A percentile compares a stretch with the other conserved stretches of the same genome.
Conservation (phyloP, 257 asterid genomes). For the Phtheirospermum japonicum region DNA sequence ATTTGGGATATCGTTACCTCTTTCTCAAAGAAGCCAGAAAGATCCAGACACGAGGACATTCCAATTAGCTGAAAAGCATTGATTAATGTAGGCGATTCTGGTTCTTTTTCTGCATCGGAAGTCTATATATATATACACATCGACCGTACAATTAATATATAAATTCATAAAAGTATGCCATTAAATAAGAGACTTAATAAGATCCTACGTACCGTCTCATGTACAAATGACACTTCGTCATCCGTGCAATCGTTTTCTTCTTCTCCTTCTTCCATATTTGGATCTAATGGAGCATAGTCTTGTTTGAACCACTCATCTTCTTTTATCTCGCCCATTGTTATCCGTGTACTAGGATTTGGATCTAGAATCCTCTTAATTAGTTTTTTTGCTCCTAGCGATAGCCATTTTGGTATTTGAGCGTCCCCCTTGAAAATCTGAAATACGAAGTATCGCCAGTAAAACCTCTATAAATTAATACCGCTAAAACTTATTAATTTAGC, state of each 20-base stretch:
- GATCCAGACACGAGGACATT: slow-evolving; percentile 90
- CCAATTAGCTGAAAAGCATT: slow-evolving; percentile 93
- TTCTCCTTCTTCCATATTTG: slow-evolving; percentile 47
- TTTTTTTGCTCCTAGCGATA: slow-evolving; percentile 78
- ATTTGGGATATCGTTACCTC: slow-evolving; percentile 47
- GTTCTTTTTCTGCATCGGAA: slow-evolving; percentile 55
- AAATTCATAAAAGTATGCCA: not conserved
- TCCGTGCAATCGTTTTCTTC: slow-evolving; percentile 47
- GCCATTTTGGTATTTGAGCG: slow-evolving; percentile 85
- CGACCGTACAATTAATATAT: slow-evolving; percentile 8
- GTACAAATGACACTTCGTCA: slow-evolving; percentile 48
- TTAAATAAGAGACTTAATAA: slow-evolving; percentile 19
- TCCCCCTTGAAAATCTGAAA: slow-evolving; percentile 94
- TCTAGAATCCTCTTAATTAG: slow-evolving; percentile 84
- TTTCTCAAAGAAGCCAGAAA: slow-evolving; percentile 90
- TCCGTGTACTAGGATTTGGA: slow-evolving; percentile 79
- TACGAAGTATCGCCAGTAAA: not conserved
- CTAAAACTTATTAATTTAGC: no score
- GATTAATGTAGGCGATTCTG: slow-evolving; percentile 52
- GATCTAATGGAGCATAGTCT: slow-evolving; percentile 59
- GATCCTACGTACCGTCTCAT: slow-evolving; percentile 42
- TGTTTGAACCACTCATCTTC: slow-evolving; percentile 80
- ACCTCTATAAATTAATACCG: no score
- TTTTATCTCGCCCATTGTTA: slow-evolving; percentile 65
- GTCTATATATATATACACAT: slow-evolving; percentile 27